Conservation (phyloP, 2,329 filamentous ascomycete genomes). For the Zymoseptoria pseudotritici region DNA sequence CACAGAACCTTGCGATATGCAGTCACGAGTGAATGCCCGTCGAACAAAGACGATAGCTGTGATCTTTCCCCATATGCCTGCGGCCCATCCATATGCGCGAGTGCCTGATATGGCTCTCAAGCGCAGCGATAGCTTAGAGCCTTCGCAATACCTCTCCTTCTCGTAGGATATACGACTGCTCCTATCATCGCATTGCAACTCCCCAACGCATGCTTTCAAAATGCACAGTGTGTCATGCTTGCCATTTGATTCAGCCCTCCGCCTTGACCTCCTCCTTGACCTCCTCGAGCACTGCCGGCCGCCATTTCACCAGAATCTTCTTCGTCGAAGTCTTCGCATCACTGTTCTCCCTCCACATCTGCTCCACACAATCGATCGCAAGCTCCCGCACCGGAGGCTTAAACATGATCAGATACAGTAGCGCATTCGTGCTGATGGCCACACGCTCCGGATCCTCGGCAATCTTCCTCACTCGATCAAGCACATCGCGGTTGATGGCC, state of each 20-base stretch:
- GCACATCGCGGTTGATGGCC: constrained; percentile 62
- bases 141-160: not conserved
- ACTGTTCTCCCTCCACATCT: constrained; percentile 49
- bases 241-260: not conserved
- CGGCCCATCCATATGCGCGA: no score
- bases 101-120: not conserved
- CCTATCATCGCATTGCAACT: not conserved
- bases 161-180: constrained; percentile 4
- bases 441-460: constrained; percentile 58
- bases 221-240: not conserved
- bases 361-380: constrained; percentile 51
- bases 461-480: constrained; percentile 61
- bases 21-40: not conserved
- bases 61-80: no score
- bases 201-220: not conserved
- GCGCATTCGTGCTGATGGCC: constrained; percentile 49
- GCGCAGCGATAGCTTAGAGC: not conserved
- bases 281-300: constrained; percentile 40
- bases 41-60: not conserved
- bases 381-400: constrained; percentile 53
- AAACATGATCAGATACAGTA: constrained; percentile 53
- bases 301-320: constrained; percentile 50
- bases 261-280: constrained; percentile 12
- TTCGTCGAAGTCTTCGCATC: constrained; percentile 41
- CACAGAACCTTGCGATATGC: not conserved